Base-by-base conservation (phyloP, 306 rosid genomes). In the Crotalaria pallida region DNA sequence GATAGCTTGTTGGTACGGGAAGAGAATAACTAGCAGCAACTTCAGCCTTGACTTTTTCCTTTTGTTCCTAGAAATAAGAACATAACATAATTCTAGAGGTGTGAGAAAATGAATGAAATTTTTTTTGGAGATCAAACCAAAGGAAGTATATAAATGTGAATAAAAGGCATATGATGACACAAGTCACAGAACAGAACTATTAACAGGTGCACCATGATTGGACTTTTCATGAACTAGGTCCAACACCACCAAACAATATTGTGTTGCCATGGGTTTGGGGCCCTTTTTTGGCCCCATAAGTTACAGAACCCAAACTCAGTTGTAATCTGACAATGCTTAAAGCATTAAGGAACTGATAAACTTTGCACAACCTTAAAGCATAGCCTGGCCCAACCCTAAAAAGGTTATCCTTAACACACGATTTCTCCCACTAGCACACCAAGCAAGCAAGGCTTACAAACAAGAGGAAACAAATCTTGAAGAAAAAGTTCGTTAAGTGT, bases 11-110 rank as follows among this genome's bases (percentile, higher is more conserved):
- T 41, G 80, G 67, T 66, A 77, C 64, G 11, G 87, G 79, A 71
- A 75, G 60, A 61, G 88, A 62, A 77, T 81, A 85, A 18, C 79
- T 49, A 62, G 81, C 53, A 47, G 87, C 70, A 88, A 92, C 91
- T 74, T 90, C 97, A 41, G 95, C 96, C 85, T 84, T 88, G 65
- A 78, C 72, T 75, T 94, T 91, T 72, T 90, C 98, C 82, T 80
- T 88, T 18, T 17, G 79, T 22, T 90, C 96, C 98, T 94, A 78
- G 13, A 78, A 79, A 58, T 22, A 72, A 38, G 18, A 82, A 74
- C 22, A 69, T 12, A 69, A 44, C 57, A 59, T 60, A 71, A 73
- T 34, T 75, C 45, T 47, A 58, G 21, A 24, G 63, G 67, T 47
- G 71, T 8, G 63, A 34, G 7, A 33, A 79, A 60, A 40, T 5